Base-by-base conservation (phyloP, 176 grass and related monocot species). In the Guadua angustifolia region DNA sequence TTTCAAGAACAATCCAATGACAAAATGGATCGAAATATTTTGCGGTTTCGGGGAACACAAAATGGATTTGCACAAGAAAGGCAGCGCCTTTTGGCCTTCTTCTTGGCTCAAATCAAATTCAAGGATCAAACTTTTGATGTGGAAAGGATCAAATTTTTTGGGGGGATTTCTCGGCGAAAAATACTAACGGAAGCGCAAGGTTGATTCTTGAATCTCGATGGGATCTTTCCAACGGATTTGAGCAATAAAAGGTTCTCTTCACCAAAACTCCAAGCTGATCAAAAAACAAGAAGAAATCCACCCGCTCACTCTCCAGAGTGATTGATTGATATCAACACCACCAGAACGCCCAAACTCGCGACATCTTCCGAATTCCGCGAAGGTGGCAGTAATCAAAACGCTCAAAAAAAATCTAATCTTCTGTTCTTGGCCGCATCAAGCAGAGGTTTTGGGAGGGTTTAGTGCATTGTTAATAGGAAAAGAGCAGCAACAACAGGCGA, bases 391-490 rank as follows among this genome's bases (percentile, higher is more conserved):
- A 50, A 85, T 18, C 18, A 15, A 36, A 77, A n/a, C 50, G 26
- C n/a, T 69, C 43, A 32, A 38, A 44, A 43, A 39, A 25, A 22
- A 46, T 16, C 17, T 4, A 43, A 6, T 1, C n/a, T 18, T 7
- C 1, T 4, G 52, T 53, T 19, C 8, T 35, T 70, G 79, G 3
- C 64, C 16, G 32, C 46, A 32, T 55, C 19, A 17, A 45, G n/a
- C 38, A 33, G 65, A 61, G 66, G 79, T 67, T 91, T 88, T 73
- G 72, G 29, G 71, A 82, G 80, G 89, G 89, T 91, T 88, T 92
- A 80, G 45, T 24, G 56, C 49, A 12, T 32, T 80, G 45, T 46
- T 19, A 69, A 7, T 0, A 21, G 55, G 43, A 17, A 18, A 83
- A 79, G 26, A 90, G 74, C 84, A 74, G 16, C 18, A 24, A 38